Base-by-base conservation (phyloP, 805 yeast genomes). In the Spathaspora sp. region DNA sequence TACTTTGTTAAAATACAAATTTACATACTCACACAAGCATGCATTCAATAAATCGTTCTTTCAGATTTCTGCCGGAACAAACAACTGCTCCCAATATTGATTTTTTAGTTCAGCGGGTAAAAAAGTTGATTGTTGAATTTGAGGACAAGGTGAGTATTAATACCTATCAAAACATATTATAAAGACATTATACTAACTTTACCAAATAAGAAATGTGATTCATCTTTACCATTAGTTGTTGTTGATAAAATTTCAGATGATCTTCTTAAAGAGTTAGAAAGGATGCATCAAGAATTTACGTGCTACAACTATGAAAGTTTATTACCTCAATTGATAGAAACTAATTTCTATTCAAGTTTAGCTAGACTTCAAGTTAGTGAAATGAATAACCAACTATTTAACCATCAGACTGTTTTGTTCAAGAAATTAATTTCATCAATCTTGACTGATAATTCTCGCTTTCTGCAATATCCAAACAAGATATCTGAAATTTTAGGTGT, bases 351-450 rank as follows among this genome's bases (percentile, higher is more conserved):
- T 47, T 19, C 35, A 11, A 31, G 26, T 14, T 20, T 56, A n/a
- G 45, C 56, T 8, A 18, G 20, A 31, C 42, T 52, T 11, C 44
- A 48, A 17, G 39, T 49, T 1, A 42, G 16, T 20, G 49, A 48
- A 14, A 19, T 44, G 8, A 45, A 42, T 31, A 10, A 12, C 10
- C 47, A 45, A 16, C 48, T 57, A 26, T 56, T 58, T 48, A 55
- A 58, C 20, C 55, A 52, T 28, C 51, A 52, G 26, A 54, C 53
- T 10, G 18, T 50, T 12, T 45, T 53, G n/a, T 51, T 52, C 28
- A 55, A 58, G 39, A 49, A 55, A 23, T 49, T 59, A 18, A 44
- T 55, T 17, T 42, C 26, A 4, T 50, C 38, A 31, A 35, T 57
- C 9, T 44, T 49, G n/a, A 26, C 18, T 23, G 49, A 49, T 43